phyloP scores from a whole-genome alignment of 2,329 filamentous ascomycete species.

The Cadophora gregata region DNA sequence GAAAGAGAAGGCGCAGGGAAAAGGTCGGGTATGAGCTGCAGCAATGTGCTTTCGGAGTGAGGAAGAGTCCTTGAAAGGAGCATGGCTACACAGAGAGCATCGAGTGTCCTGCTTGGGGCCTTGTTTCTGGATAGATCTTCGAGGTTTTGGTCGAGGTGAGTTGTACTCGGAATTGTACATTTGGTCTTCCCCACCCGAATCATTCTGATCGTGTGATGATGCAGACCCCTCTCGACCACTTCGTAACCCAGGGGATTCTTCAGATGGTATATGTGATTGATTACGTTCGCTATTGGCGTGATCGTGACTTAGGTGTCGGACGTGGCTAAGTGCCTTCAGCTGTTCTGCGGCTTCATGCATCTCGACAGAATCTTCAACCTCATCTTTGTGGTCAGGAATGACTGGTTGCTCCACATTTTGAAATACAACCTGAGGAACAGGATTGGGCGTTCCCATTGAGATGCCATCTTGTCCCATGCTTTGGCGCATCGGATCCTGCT shows the following conservation, averaged over 20 bases:
- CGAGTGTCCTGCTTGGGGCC: conserved; percentile 64
- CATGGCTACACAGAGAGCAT: conserved; percentile 66
- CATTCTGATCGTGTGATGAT: conserved; percentile 48
- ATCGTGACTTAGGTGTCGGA: conserved; percentile 61
- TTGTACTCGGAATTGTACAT: conserved; percentile 45
- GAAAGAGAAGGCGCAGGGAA: conserved; percentile 83
- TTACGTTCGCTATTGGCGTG: conserved; percentile 41
- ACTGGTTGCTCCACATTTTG: conserved; percentile 35
- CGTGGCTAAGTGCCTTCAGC: conserved; percentile 68
- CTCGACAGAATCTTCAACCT: conserved; percentile 68
- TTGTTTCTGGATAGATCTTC: conserved; percentile 45
- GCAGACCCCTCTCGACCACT: conserved; percentile 50
- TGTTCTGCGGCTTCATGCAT: conserved; percentile 73
- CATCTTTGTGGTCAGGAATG: conserved; percentile 49
- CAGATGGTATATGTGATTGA: conserved; percentile 42
- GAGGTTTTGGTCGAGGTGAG: conserved; percentile 43
- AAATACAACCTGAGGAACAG: conserved; percentile 38
- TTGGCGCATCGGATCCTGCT: conserved; percentile 32
- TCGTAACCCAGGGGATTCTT: conserved; percentile 42
- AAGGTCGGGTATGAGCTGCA: conserved; percentile 73
- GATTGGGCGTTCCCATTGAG: conserved; percentile 38
- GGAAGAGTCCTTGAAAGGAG: conserved; percentile 70
- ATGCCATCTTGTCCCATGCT: conserved; percentile 36
- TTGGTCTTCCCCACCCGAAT: conserved; percentile 50
- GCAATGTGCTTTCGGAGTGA: conserved; percentile 71